A percentile compares a stretch with the other conserved stretches of the same genome.
These are phyloP conservation scores for Hypoxylon sp. DNA, from an alignment of 2,329 filamentous ascomycete genomes.

Conservation along the genomic window DNA sequence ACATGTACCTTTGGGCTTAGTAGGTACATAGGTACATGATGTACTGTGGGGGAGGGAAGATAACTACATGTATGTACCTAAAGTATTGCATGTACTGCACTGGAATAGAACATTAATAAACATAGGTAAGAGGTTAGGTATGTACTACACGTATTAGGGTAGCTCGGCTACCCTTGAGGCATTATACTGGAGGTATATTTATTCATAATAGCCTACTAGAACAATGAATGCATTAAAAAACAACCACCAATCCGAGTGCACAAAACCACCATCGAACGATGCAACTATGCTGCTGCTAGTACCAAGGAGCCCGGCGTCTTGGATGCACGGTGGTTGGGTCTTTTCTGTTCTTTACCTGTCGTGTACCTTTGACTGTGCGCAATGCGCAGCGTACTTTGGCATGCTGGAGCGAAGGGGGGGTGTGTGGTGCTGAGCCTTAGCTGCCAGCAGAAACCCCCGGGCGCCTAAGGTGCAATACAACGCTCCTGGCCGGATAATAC, in stretches of 20 bases:
- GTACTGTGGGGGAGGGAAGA: conserved; percentile 22
- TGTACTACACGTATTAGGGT: not conserved
- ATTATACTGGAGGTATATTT: not conserved
- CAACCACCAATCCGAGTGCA: conserved; percentile 27
- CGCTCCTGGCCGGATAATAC: conserved; percentile 8
- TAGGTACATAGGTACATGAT: too few species aligned
- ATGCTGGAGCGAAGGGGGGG: conserved; percentile 25
- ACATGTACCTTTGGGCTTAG: conserved; percentile 8
- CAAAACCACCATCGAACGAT: conserved; percentile 29
- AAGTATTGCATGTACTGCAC: conserved; percentile 2
- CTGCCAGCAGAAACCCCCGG: conserved; percentile 7
- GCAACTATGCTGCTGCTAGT: conserved; percentile 20
- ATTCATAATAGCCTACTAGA: conserved; percentile 26
- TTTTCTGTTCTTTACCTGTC: conserved; percentile 25
- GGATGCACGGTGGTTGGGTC: conserved; percentile 35
- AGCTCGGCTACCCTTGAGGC: conserved; percentile 4
- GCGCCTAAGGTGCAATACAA: conserved; percentile 5
- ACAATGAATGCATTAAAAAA: conserved; percentile 23
- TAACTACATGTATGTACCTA: not conserved
- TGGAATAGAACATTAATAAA: too few species aligned
- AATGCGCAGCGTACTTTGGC: conserved; percentile 19
- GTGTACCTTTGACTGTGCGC: conserved; percentile 33
- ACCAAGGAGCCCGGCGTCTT: conserved; percentile 40
- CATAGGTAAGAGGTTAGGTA: conserved; percentile 4
- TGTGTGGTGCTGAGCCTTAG: conserved; percentile 20